Evolutionary conservation across 768 basidiomycete species (phyloP), one percentile per base, ranked within the genome.

Genomic region (Xerocomellus dryophilus): DNA sequence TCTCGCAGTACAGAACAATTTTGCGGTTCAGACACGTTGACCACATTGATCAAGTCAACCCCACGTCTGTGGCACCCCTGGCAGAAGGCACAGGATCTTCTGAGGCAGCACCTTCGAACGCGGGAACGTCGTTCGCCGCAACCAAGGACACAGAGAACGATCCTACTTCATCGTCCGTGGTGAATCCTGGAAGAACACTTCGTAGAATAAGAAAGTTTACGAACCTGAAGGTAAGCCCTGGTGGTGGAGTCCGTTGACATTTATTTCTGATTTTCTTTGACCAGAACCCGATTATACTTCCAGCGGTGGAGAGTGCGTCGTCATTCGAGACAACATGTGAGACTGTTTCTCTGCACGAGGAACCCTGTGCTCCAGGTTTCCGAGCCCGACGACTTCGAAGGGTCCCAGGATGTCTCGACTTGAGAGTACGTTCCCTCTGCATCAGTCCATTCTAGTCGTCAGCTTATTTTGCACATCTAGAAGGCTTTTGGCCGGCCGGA

Each of bases 311-410:
- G 51, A 53, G 51, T 12, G 41, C 29, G 23, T 45, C 41, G 7
- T 57, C 51, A 3, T 44, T 45, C 34, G 49, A 48, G 46, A 32
- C 48, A 2, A 6, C 36, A 3, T 35, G 35, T 8, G 58, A 51
- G 21, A 35, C 39, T 11, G 27, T 2, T 11, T 48, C 38, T 34
- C n/a, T 43, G 2, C 14, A 18, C 12, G 38, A 42, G 27, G 52
- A 56, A 46, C 23, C 11, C 3, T 18, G 21, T 43, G 3, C 20
- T 43, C 43, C 41, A 7, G 38, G 43, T 11, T n/a, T 23, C 2
- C 41, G 10, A 15, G 38, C 2, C 27, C 49, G 35, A 40, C 47
- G 36, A 7, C 47, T 48, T 35, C 54, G 59, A n/a, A 61, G 51
- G 31, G 17, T 47, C 38, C 47, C 39, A 18, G 47, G 43, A 45